Conservation (phyloP, 2,329 filamentous ascomycete species). For the Phoma herbarum region DNA sequence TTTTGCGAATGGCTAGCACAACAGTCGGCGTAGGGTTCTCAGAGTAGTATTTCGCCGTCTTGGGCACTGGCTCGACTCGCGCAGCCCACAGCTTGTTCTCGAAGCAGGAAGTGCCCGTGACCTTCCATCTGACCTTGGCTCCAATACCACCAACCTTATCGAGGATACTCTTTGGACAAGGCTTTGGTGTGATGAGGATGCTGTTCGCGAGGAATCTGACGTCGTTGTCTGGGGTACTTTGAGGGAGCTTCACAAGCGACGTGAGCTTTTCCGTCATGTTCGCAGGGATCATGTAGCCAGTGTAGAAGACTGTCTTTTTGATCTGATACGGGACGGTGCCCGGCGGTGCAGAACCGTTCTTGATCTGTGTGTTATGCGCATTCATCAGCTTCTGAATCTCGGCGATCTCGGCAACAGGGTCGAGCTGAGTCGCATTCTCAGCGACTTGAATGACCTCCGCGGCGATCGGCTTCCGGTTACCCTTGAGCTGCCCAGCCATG, state of each 20-base stretch:
- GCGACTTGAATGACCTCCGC: slow-evolving; percentile 88
- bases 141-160: slow-evolving; percentile 88
- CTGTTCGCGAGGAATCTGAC: slow-evolving; percentile 86
- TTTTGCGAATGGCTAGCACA: slow-evolving; percentile 81
- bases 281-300: slow-evolving; percentile 83
- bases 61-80: slow-evolving; percentile 75
- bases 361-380: slow-evolving; percentile 75
- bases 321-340: slow-evolving; percentile 69
- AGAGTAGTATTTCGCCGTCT: slow-evolving; percentile 72
- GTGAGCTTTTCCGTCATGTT: slow-evolving; percentile 77
- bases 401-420: slow-evolving; percentile 80
- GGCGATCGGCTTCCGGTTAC: slow-evolving; percentile 70
- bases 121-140: slow-evolving; percentile 82
- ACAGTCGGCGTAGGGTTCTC: slow-evolving; percentile 82
- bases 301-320: slow-evolving; percentile 89
- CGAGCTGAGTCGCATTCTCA: slow-evolving; percentile 75
- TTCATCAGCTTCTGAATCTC: slow-evolving; percentile 92
- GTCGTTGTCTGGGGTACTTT: slow-evolving; percentile 70
- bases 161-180: slow-evolving; percentile 75
- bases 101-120: slow-evolving; percentile 76
- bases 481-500: slow-evolving; percentile 53
- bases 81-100: slow-evolving; percentile 91
- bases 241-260: slow-evolving; percentile 71
- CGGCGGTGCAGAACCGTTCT: slow-evolving; percentile 55
- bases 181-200: slow-evolving; percentile 86